These are phyloP conservation scores for Aspergillus baeticus DNA, from an alignment of 495 filamentous ascomycete species.

Conservation along the genomic window DNA sequence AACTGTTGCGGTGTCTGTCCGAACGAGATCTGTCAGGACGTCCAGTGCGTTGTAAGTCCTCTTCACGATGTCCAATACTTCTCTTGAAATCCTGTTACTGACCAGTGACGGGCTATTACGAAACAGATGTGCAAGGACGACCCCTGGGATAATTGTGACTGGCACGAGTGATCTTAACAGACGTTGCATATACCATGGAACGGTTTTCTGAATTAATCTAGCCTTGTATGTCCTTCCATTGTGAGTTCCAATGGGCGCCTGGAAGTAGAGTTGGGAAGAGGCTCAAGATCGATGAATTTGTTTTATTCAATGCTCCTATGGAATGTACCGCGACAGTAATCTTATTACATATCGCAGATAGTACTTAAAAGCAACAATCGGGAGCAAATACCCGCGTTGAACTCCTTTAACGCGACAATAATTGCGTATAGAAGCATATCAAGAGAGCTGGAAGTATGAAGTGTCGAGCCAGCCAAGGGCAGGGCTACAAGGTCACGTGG, in stretches of 20 bases:
- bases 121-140: conserved; percentile 27
- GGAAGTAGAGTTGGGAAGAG: no score
- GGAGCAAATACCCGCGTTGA: no score
- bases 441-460: neutral
- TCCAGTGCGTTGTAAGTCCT: conserved; percentile 30
- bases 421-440: neutral
- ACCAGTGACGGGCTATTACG: neutral
- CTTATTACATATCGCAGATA: no score
- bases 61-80: neutral
- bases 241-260: no score
- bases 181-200: neutral
- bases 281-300: neutral
- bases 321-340: no score
- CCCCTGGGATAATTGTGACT: conserved; percentile 28
- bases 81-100: neutral
- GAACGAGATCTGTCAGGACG: conserved; percentile 25
- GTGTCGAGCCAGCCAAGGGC: conserved; percentile 40
- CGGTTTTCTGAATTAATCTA: no score
- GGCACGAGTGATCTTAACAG: conserved; percentile 17
- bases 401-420: no score
- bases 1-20: conserved; percentile 32
- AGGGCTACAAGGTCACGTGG: conserved; percentile 40
- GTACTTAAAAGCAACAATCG: no score
- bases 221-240: neutral
- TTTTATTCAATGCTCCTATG: no score